phyloP scores from a whole-genome alignment of 78 protist genomes.

The Dictyostelium firmibasis region DNA sequence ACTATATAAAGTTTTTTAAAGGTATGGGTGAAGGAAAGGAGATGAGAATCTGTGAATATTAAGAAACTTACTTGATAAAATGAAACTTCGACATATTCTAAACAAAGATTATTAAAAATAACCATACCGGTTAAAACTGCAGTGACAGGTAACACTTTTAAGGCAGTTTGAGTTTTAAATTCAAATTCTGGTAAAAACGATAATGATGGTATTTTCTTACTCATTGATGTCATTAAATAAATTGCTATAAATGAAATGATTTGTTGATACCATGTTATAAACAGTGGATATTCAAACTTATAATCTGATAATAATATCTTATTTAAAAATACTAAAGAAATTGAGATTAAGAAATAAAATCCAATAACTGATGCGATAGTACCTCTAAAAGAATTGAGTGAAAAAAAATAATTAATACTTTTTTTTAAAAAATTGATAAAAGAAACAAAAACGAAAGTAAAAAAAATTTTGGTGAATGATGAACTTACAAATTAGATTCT shows the following conservation, averaged over 20 bases:
- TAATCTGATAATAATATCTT: slow-evolving; percentile 66
- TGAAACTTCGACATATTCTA: slow-evolving; percentile 89
- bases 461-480: background rate
- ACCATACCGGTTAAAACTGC: slow-evolving; percentile 86
- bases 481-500: background rate
- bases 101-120: slow-evolving; percentile 89
- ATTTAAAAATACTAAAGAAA: slow-evolving; percentile 88
- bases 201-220: slow-evolving; percentile 14
- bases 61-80: slow-evolving; percentile 87
- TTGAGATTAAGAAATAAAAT: slow-evolving; percentile 81
- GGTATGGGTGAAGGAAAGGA: too few relatives aligned
- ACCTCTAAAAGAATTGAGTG: background rate
- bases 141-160: slow-evolving; percentile 84
- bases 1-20: too few relatives aligned
- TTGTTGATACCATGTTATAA: slow-evolving; percentile 89
- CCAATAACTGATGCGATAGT: slow-evolving; percentile 70
- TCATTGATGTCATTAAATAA: slow-evolving; percentile 36
- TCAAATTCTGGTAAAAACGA: slow-evolving; percentile 81
- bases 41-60: too few relatives aligned
- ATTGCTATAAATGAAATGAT: slow-evolving; percentile 74
- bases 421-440: background rate
- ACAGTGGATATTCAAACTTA: slow-evolving; percentile 77
- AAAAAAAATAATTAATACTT: too few relatives aligned
- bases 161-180: slow-evolving; percentile 62
- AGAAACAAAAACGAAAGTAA: background rate